Percentiles rank a stretch among this genome's conserved stretches.
These are phyloP conservation scores for Trebouxia sp. DNA, from an alignment of 139 green algal genomes.

Conservation along the genomic window DNA sequence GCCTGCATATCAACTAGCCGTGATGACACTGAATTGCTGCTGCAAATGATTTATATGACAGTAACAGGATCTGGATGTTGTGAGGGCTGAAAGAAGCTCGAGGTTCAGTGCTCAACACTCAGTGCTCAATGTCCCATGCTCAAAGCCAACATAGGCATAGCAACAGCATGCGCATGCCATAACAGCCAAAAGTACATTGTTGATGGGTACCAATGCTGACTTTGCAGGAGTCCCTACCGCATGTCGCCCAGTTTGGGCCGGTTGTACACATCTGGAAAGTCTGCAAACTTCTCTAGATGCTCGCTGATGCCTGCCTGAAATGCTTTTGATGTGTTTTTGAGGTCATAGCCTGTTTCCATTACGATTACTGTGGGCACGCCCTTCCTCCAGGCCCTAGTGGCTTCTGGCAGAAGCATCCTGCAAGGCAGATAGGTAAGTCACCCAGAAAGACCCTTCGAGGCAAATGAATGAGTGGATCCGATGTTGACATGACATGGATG, in stretches of 20 bases:
- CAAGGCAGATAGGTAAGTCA: background rate
- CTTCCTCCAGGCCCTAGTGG: background rate
- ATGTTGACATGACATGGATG: no score
- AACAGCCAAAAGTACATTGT: background rate
- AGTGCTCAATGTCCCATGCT: no score
- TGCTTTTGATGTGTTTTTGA: background rate
- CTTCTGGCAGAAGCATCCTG: slow-evolving; percentile 19
- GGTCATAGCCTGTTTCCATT: slow-evolving; percentile 14
- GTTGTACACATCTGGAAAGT: background rate
- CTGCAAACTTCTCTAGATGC: background rate
- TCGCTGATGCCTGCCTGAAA: background rate
- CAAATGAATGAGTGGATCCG: background rate
- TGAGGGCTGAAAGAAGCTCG: no score
- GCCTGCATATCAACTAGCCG: background rate
- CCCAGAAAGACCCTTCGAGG: background rate
- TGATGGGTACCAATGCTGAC: no score
- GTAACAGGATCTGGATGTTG: no score
- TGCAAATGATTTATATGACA: no score
- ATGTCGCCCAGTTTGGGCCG: slow-evolving; percentile 5
- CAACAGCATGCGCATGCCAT: background rate
- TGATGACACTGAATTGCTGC: no score
- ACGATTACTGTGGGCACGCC: slow-evolving; percentile 21
- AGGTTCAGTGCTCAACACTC: no score
- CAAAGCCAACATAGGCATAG: no score
- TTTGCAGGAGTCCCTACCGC: background rate